Evolutionary conservation across 1,139 yeast species (phyloP), one percentile per base, ranked within the genome.

Genomic region (Yamadazyma epiphylla): DNA sequence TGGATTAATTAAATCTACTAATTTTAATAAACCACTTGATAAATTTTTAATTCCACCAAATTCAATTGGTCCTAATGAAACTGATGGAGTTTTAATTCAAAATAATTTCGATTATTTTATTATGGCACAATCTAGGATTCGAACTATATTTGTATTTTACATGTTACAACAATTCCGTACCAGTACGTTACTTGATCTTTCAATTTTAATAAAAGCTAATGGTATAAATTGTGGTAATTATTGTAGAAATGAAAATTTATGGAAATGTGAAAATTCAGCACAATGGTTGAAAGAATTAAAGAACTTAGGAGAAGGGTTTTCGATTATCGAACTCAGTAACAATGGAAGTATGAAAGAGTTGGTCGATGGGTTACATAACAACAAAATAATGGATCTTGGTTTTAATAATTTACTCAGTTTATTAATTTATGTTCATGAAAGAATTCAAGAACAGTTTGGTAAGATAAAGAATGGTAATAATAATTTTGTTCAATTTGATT

Each of bases 121-220:
- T 22, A 63, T 74, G 49, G 84, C 88, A 0, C 96, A 89, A 58
- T 78, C 91, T 24, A 70, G 96, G 45, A 85, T 88, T 32, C 71
- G 96, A 48, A 86, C 96, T 0, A 74, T 89, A 47, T 94, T 85
- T 46, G 81, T 82, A 3, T 77, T 88, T 30, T 79, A 86, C 45
- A 68, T 83, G 48, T 66, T 88, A 13, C 80, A 87, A 32, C 80
- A 82, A 21, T 59, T 86, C 39, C 71, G 86, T 49, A 76, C 88
- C 1, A 71, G 85, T 3, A 36, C 42, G 1, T 65, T 82, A 38
- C 74, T 78, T 40, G 89, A 82, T n/a, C 60, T 76, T 10, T 74
- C 74, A 8, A 71, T 60, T 4, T 80, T 46, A 58, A 76, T 41
- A 51, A 77, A 41, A 70, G 71, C 77, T n/a, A 64, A 70, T 19